phyloP scores from a whole-genome alignment of 2,329 filamentous ascomycete species.

The Akanthomyces muscarius region DNA sequence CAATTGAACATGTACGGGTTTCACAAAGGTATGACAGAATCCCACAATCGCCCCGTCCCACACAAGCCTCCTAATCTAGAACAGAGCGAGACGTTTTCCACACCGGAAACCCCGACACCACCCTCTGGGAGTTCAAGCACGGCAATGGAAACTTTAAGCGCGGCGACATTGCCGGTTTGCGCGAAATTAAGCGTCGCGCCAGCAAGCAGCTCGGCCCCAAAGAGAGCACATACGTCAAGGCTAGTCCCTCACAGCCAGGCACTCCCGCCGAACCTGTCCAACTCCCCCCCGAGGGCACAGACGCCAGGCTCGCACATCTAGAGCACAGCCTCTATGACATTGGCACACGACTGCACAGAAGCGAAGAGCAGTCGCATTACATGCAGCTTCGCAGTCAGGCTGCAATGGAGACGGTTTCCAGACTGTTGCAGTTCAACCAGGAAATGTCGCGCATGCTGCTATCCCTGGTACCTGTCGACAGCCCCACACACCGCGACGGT shows the following conservation, averaged over 20 bases:
- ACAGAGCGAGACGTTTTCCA: conserved; percentile 97
- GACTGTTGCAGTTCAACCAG: conserved; percentile 71
- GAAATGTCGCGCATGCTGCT: conserved; percentile 75
- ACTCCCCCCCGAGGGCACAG: conserved; percentile 66
- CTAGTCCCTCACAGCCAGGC: conserved; percentile 70
- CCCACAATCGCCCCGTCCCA: neutral
- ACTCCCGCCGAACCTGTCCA: conserved; percentile 79
- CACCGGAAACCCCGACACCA: conserved; percentile 86
- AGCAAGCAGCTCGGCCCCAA: conserved; percentile 92
- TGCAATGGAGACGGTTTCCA: conserved; percentile 73
- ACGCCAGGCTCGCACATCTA: conserved; percentile 68
- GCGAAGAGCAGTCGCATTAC: conserved; percentile 77
- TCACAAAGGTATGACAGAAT: conserved; percentile 71
- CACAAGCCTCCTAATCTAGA: conserved; percentile 15
- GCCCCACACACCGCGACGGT: conserved; percentile 78
- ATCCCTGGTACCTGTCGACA: conserved; percentile 70
- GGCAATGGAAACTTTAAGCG: conserved; percentile 96
- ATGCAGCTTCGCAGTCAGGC: conserved; percentile 78
- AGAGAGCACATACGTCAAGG: conserved; percentile 78
- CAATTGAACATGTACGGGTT: conserved; percentile 99
- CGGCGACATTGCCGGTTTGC: conserved; percentile 82
- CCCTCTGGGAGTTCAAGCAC: conserved; percentile 98
- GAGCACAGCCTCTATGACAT: conserved; percentile 84
- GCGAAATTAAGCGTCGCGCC: conserved; percentile 92
- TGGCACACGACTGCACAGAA: conserved; percentile 68